Evolutionary conservation across 2,329 filamentous ascomycete species (phyloP), one percentile per base, ranked within the genome.

Genomic region (Colletotrichum sp.): DNA sequence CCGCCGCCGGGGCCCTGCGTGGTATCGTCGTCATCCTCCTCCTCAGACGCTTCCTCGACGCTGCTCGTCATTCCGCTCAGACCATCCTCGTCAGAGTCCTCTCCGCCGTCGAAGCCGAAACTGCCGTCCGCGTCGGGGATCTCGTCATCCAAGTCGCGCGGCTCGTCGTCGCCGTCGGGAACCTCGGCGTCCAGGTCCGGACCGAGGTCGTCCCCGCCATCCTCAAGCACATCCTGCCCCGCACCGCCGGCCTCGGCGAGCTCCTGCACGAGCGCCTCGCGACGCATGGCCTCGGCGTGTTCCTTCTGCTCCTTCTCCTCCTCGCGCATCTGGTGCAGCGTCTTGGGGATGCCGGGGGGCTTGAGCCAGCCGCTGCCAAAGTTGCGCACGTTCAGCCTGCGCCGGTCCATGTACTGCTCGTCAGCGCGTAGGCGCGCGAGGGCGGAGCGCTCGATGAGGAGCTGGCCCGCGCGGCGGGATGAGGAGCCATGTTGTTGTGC

Each of bases 361-460:
- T 94, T 95, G 72, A 99, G 93, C 97, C 97, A 99, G 60, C 91
- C 91, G 79, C 93, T 94, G 76, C 97, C 97, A 82, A 98, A 98
- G 81, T 96, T 95, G 64, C 94, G 92, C 34, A 99, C 94, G 79
- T 96, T 95, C 64, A 92, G 87, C 81, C 96, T 95, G 63, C 96
- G 95, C 10, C 93, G 90, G 71, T 93, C 91, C 78, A 98, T 90
- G 74, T 92, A 90, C 76, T 92, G 90, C 86, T 99, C 97, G 82
- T 98, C 96, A 57, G 92, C 87, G 30, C 91, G 89, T 13, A 98
- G 91, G 3, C 93, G 89, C 12, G 93, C 91, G 5, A 98, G 92
- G 3, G 90, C 89, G 30, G 93, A 89, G 79, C 90, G 87, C 82
- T 92, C 87, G 76, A 91, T 84, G 72, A 89, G 79, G 78, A 89